Percentiles rank a stretch among this genome's conserved stretches.
Conservation (phyloP, 1,284 basidiomycete species). For the Cutaneotrichosporon sp. region DNA sequence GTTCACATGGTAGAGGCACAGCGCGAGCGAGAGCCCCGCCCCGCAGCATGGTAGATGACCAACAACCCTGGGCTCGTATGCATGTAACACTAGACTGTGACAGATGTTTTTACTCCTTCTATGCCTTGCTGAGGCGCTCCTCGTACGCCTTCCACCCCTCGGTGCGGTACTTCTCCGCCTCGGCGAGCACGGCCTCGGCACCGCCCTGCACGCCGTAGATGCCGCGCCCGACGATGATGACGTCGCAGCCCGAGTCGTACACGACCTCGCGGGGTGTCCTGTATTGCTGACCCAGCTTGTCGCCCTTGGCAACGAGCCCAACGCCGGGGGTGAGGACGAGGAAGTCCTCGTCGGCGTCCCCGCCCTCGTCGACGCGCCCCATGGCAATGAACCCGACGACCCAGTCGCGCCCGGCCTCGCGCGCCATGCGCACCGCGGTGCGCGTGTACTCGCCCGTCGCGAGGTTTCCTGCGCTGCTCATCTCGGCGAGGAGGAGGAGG, state of each 20-base stretch:
- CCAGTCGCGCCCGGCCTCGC: constrained; percentile 70
- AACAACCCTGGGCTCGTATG: constrained; percentile 11
- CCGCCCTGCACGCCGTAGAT: constrained; percentile 74
- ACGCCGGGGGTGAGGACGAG: constrained; percentile 93
- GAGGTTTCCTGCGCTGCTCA: constrained; percentile 89
- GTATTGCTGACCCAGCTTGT: constrained; percentile 95
- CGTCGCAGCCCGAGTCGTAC: constrained; percentile 82
- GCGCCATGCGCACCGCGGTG: constrained; percentile 83
- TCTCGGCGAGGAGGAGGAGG: constrained; percentile 90
- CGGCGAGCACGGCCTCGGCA: constrained; percentile 63
- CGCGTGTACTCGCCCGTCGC: constrained; percentile 83
- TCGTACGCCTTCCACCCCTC: constrained; percentile 93
- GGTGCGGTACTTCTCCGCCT: constrained; percentile 78
- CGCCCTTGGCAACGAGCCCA: constrained; percentile 77
- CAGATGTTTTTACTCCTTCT: not conserved
- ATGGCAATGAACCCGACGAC: constrained; percentile 96
- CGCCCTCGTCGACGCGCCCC: constrained; percentile 69
- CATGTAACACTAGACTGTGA: constrained; percentile 20
- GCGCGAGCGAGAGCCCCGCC: not conserved
- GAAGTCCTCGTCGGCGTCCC: constrained; percentile 69
- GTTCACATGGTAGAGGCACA: not conserved
- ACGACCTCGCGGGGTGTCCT: constrained; percentile 87
- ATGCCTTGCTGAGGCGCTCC: constrained; percentile 50
- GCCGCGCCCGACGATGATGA: constrained; percentile 97
- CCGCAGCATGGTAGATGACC: not conserved